A percentile compares a stretch with the other conserved stretches of the same genome.
phyloP scores from a whole-genome alignment of 1,139 yeast genomes.

The Saccharomyces hybrid region DNA sequence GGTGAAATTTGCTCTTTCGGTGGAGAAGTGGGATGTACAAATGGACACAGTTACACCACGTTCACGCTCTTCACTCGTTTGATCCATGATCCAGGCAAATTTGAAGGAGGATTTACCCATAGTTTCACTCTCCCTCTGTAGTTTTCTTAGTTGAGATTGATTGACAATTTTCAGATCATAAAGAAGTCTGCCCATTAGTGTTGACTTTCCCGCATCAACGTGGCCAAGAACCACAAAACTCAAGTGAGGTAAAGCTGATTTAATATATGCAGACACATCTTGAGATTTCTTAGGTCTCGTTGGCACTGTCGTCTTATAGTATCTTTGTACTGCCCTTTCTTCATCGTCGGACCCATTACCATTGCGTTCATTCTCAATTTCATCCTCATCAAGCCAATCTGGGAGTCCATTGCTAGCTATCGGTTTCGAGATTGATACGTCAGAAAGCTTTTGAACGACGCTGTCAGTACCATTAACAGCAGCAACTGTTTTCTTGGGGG shows the following conservation, averaged over 20 bases:
- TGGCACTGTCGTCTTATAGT: conserved; percentile 23
- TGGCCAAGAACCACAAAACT: conserved; percentile 90
- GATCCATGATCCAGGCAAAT: conserved; percentile 96
- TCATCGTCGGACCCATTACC: conserved; percentile 7
- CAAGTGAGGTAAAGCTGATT: conserved; percentile 50
- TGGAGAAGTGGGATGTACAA: conserved; percentile 76
- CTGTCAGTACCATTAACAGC: conserved; percentile 32
- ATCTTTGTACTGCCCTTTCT: conserved; percentile 12
- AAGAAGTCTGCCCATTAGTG: conserved; percentile 82
- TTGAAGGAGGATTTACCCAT: conserved; percentile 92
- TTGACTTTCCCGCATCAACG: conserved; percentile 97
- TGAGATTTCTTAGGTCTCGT: conserved; percentile 35
- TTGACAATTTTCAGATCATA: conserved; percentile 80
- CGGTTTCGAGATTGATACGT: conserved; percentile 6
- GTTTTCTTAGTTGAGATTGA: conserved; percentile 63
- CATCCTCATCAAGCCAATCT: conserved; percentile 14
- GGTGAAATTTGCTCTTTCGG: conserved; percentile 57
- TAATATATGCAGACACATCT: conserved; percentile 32
- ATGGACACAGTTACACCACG: conserved; percentile 93
- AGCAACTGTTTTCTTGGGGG: conserved; percentile 1
- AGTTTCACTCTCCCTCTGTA: conserved; percentile 71
- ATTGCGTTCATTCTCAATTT: conserved; percentile 11
- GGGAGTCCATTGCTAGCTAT: not conserved
- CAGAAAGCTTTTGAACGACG: conserved; percentile 16
- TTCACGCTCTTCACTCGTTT: conserved; percentile 80